Evolutionary conservation across 2,329 filamentous ascomycete species (phyloP).

Genomic region (Verticillium klebahnii): DNA sequence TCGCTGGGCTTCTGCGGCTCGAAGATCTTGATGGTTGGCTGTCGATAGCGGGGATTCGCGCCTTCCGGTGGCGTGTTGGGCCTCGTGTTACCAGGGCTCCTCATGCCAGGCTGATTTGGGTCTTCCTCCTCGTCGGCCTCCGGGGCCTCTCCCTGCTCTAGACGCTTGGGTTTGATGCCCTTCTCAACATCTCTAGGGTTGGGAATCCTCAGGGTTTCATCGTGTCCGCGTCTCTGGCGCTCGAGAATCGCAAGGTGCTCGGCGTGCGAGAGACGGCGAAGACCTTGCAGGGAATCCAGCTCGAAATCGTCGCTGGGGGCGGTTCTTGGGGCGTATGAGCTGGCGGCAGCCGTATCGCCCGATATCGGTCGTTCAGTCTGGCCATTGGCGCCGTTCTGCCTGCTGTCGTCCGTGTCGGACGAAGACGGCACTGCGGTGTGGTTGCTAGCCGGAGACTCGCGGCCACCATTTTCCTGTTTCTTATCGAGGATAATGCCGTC

Average conservation of each 20-base stretch:
- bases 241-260: slow-evolving; percentile 80
- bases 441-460: slow-evolving; percentile 12
- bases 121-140: slow-evolving; percentile 29
- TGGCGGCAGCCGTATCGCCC: not conserved
- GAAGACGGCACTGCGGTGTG: slow-evolving; percentile 5
- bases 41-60: slow-evolving; percentile 13
- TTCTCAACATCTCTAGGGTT: slow-evolving; percentile 86
- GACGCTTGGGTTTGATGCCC: slow-evolving; percentile 63
- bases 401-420: not conserved
- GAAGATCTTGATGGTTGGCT: slow-evolving; percentile 61
- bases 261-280: slow-evolving; percentile 31
- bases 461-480: slow-evolving; percentile 25
- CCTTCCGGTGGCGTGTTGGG: slow-evolving; percentile 15
- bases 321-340: not conserved
- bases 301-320: not conserved
- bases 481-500: slow-evolving; percentile 50
- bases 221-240: slow-evolving; percentile 63
- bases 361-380: not conserved
- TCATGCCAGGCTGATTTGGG: slow-evolving; percentile 13
- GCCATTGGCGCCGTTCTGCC: not conserved
- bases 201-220: slow-evolving; percentile 78
- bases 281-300: not conserved
- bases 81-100: slow-evolving; percentile 16
- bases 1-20: slow-evolving; percentile 48
- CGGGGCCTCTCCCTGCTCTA: slow-evolving; percentile 30